Evolutionary conservation across 2,329 filamentous ascomycete species (phyloP).

Genomic region (Fusarium odoratissimum): DNA sequence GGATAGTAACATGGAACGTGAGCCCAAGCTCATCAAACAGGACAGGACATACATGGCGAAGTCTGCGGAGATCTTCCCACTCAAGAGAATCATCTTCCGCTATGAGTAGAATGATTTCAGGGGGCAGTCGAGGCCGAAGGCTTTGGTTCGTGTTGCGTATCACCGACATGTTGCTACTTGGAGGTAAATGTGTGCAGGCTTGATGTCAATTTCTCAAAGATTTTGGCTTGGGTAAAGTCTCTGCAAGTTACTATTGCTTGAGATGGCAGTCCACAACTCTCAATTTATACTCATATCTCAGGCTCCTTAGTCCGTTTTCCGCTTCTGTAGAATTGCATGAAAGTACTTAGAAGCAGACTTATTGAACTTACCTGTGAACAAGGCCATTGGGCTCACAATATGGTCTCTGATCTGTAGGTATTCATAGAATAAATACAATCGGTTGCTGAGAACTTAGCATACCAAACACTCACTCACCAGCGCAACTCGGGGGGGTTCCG

Average conservation of each 20-base stretch:
- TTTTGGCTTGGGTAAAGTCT: background rate
- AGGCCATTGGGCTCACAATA: fast-evolving
- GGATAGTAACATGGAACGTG: background rate
- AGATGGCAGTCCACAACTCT: background rate
- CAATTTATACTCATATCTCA: background rate
- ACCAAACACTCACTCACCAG: background rate
- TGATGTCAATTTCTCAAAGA: background rate
- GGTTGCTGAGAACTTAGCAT: background rate
- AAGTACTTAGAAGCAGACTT: no score
- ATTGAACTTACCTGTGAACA: background rate
- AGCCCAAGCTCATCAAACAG: no score
- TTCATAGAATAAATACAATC: background rate
- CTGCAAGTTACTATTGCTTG: fast-evolving
- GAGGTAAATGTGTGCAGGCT: background rate
- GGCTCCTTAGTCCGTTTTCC: no score
- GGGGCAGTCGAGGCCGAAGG: background rate
- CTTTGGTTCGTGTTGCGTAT: background rate
- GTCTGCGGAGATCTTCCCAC: background rate
- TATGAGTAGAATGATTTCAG: background rate
- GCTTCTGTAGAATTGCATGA: no score
- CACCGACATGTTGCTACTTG: background rate
- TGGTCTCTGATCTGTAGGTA: fast-evolving
- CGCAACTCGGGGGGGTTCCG: background rate
- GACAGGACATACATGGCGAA: background rate
- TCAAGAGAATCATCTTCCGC: background rate